A percentile compares a stretch with the other conserved stretches of the same genome.
These are phyloP conservation scores for Penicillium samsonianum DNA, from an alignment of 495 filamentous ascomycete species.

Conservation along the genomic window DNA sequence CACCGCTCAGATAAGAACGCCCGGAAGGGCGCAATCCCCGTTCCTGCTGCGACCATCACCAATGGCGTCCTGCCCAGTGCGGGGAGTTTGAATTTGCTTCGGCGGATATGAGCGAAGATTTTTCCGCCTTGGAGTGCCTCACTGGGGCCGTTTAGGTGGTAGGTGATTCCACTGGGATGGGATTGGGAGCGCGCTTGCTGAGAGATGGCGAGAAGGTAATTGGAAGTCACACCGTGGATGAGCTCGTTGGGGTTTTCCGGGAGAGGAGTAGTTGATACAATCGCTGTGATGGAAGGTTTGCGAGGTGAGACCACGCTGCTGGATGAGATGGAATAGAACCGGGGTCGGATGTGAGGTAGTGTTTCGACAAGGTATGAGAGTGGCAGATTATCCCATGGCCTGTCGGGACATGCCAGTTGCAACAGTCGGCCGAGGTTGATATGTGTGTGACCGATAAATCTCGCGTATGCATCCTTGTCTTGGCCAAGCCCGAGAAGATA, in stretches of 20 bases:
- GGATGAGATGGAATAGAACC: conserved; percentile 59
- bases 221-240: conserved; percentile 48
- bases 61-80: conserved; percentile 33
- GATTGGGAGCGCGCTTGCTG: conserved; percentile 22
- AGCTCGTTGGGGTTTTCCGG: conserved; percentile 27
- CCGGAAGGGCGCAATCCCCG: conserved; percentile 50
- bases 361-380: conserved; percentile 49
- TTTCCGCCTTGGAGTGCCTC: conserved; percentile 30
- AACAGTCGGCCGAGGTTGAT: conserved; percentile 47
- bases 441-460: conserved; percentile 34
- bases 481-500: conserved; percentile 35
- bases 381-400: conserved; percentile 42
- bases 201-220: conserved; percentile 47
- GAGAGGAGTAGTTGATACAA: conserved; percentile 37
- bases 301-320: conserved; percentile 47
- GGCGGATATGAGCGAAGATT: conserved; percentile 45
- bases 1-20: conserved; percentile 49
- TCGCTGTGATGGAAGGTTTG: conserved; percentile 44
- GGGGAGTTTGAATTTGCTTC: conserved; percentile 50
- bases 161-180: conserved; percentile 35
- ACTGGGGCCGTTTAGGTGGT: conserved; percentile 37
- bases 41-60: conserved; percentile 51
- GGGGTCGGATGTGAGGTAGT: conserved; percentile 43
- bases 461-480: conserved; percentile 37
- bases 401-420: conserved; percentile 25